Percentiles rank a stretch among this genome's conserved stretches.
phyloP scores from a whole-genome alignment of 2,329 filamentous ascomycete genomes.

The Fusarium scirpi region DNA sequence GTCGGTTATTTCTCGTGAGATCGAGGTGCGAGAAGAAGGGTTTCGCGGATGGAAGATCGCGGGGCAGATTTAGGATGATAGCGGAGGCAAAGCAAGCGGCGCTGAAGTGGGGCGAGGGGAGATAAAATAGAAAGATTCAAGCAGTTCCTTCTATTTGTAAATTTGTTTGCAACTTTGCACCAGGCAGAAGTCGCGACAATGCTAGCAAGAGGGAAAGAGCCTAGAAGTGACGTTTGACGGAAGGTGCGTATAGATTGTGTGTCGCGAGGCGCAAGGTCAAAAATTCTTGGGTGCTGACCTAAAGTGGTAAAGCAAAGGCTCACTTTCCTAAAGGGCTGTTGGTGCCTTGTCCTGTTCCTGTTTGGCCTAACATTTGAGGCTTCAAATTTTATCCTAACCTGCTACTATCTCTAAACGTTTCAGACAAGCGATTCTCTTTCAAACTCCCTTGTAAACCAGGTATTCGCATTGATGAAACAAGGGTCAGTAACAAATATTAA shows the following conservation, averaged over 20 bases:
- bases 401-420: slow-evolving; percentile 19
- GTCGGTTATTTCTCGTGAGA: slow-evolving; percentile 25
- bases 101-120: slow-evolving; percentile 33
- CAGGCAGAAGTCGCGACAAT: slow-evolving; percentile 52
- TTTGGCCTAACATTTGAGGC: slow-evolving; percentile 23
- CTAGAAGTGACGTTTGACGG: slow-evolving; percentile 33
- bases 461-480: slow-evolving; percentile 29
- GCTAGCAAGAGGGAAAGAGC: slow-evolving; percentile 26
- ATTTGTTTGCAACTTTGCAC: slow-evolving; percentile 52
- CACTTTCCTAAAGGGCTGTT: slow-evolving; percentile 16
- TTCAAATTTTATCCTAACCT: not conserved
- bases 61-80: slow-evolving; percentile 46
- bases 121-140: slow-evolving; percentile 45
- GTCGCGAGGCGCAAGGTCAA: slow-evolving; percentile 42
- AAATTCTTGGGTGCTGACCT: slow-evolving; percentile 46
- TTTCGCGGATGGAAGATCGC: slow-evolving; percentile 43
- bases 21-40: slow-evolving; percentile 24
- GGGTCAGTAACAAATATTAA: slow-evolving; percentile 14
- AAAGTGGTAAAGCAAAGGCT: slow-evolving; percentile 27
- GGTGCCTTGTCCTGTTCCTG: slow-evolving; percentile 4
- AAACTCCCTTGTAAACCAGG: slow-evolving; percentile 20
- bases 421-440: slow-evolving; percentile 23
- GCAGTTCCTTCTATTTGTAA: slow-evolving; percentile 45
- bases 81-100: slow-evolving; percentile 37
- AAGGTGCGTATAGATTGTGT: slow-evolving; percentile 40